Evolutionary conservation across 225 moss, liverwort and hornwort genomes (phyloP).

Genomic region (Rhytidiadelphus loreus): DNA sequence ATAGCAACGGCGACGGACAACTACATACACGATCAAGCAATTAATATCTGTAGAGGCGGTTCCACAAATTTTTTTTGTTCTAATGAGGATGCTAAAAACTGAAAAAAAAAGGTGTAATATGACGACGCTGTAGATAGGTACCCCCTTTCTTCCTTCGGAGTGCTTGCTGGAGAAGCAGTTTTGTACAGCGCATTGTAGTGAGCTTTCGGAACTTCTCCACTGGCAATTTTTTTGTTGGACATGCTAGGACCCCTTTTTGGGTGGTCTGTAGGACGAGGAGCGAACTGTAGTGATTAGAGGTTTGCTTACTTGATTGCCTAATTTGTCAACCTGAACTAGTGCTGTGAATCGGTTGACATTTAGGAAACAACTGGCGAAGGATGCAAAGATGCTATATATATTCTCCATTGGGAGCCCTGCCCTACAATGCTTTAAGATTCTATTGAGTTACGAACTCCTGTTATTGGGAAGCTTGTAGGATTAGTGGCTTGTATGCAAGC

Average conservation of each 20-base stretch:
- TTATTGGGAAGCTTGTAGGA: conserved; percentile 27
- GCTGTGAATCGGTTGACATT: conserved; percentile 1
- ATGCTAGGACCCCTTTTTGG: neutral
- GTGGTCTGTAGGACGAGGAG: neutral
- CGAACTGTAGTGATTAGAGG: conserved; percentile 14
- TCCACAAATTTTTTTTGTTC: conserved; percentile 21
- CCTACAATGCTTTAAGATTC: conserved; percentile 9
- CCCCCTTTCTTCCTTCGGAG: neutral
- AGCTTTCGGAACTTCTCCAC: conserved; percentile 22
- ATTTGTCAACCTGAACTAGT: conserved; percentile 1
- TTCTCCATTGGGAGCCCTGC: conserved; percentile 20
- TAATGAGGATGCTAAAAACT: conserved; percentile 16
- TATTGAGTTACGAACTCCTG: neutral
- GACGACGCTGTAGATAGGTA: conserved; percentile 31
- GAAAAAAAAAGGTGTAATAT: conserved; percentile 28
- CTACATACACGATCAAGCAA: neutral
- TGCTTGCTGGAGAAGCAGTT: conserved; percentile 30
- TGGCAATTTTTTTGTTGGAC: conserved; percentile 9
- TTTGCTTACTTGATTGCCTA: conserved; percentile 1
- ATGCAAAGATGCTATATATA: neutral
- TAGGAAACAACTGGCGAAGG: neutral
- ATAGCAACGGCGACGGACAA: neutral
- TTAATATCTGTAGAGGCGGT: conserved; percentile 29
- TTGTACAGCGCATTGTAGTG: conserved; percentile 34
- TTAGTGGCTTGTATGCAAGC: conserved; percentile 16